phyloP scores from a whole-genome alignment of 768 basidiomycete species.

The Pleurotus giganteus region DNA sequence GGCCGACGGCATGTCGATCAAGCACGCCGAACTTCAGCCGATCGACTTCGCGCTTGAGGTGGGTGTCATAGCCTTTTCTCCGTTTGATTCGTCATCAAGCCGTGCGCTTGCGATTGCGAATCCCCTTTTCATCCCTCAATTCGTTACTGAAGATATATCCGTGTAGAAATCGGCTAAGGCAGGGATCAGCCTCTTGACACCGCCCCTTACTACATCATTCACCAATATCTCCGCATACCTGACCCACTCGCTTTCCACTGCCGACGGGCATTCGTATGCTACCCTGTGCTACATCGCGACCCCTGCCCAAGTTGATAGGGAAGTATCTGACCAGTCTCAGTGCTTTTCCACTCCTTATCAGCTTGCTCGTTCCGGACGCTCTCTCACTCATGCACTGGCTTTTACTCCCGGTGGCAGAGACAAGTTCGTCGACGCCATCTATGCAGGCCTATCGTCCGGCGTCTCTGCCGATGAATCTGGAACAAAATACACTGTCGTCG shows the following conservation, averaged over 20 bases:
- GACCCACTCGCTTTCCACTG: constrained; percentile 34
- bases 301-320: constrained; percentile 15
- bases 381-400: constrained; percentile 46
- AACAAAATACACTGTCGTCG: constrained; percentile 48
- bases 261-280: constrained; percentile 45
- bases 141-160: constrained; percentile 9
- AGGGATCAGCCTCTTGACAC: constrained; percentile 27
- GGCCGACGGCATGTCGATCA: constrained; percentile 23
- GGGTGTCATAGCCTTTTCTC: constrained; percentile 13
- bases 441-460: constrained; percentile 16
- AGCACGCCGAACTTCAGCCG: constrained; percentile 71
- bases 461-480: constrained; percentile 35
- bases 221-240: constrained; percentile 50
- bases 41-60: constrained; percentile 60
- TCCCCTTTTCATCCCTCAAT: constrained; percentile 1
- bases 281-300: constrained; percentile 46
- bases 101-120: neutral
- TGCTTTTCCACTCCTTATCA: constrained; percentile 28
- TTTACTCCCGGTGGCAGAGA: constrained; percentile 50
- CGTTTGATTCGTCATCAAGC: too few species aligned
- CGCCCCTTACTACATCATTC: constrained; percentile 40
- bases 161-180: neutral
- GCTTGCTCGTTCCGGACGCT: constrained; percentile 27
- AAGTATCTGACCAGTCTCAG: constrained; percentile 13
- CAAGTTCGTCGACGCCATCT: constrained; percentile 43